Evolutionary conservation across 768 basidiomycete species (phyloP).

Genomic region (Lepiota brunneoincarnata): DNA sequence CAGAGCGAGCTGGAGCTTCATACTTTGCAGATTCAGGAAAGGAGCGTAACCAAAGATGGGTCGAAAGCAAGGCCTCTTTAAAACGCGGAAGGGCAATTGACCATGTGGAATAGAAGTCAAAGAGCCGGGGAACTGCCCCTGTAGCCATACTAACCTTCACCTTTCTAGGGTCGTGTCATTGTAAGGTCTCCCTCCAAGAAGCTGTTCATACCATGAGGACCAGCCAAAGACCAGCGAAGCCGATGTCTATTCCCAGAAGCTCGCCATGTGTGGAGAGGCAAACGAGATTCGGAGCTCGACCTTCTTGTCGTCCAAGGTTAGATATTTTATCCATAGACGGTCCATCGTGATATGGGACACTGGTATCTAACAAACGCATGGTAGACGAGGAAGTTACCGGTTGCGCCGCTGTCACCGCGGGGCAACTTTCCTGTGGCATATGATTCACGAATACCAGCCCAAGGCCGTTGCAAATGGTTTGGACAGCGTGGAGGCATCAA

Average conservation of each 20-base stretch:
- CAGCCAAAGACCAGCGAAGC: background rate
- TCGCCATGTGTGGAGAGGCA: too few species aligned
- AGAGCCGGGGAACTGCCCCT: background rate
- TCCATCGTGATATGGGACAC: too few species aligned
- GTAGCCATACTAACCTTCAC: background rate
- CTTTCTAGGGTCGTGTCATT: background rate
- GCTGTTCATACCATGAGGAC: background rate
- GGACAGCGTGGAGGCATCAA: too few species aligned
- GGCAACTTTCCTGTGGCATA: too few species aligned
- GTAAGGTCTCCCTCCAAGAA: background rate
- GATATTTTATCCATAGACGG: too few species aligned
- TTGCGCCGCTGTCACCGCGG: too few species aligned
- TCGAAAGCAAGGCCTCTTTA: background rate
- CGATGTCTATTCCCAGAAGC: background rate
- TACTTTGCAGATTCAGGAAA: background rate
- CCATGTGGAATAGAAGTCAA: constrained; percentile 6
- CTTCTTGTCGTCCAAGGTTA: too few species aligned
- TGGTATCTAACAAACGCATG: too few species aligned
- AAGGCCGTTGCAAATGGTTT: too few species aligned
- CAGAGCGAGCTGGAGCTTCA: constrained; percentile 8
- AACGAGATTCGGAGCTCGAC: too few species aligned
- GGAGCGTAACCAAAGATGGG: background rate
- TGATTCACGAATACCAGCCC: too few species aligned
- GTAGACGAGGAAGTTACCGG: too few species aligned
- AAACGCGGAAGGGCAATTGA: background rate